Conservation (phyloP, 371 early-diverging fungal species). For the Actinomucor elegans region DNA sequence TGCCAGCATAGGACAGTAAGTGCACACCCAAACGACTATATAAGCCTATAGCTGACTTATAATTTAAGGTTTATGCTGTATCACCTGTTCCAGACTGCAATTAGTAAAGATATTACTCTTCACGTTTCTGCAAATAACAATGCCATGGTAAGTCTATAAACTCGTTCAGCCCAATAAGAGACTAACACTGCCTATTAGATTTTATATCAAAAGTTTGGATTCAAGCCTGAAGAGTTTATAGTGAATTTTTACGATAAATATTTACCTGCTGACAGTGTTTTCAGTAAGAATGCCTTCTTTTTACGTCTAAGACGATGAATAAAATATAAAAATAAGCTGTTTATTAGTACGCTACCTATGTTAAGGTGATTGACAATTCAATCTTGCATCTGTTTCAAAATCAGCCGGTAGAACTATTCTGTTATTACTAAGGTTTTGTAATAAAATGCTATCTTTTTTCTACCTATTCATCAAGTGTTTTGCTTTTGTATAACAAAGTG, state of each 20-base stretch:
- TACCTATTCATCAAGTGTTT: too few relatives aligned
- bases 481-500: too few relatives aligned
- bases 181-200: slow-evolving; percentile 45
- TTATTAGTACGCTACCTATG: too few relatives aligned
- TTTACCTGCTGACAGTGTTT: slow-evolving; percentile 71
- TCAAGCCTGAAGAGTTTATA: slow-evolving; percentile 92
- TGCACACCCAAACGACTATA: too few relatives aligned
- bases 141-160: slow-evolving; percentile 81
- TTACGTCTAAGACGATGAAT: slow-evolving; percentile 74
- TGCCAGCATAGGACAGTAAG: slow-evolving; percentile 81
- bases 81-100: slow-evolving; percentile 75
- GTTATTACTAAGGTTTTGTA: too few relatives aligned
- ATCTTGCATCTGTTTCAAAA: too few relatives aligned
- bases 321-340: too few relatives aligned
- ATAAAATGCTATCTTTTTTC: too few relatives aligned
- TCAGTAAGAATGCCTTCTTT: slow-evolving; percentile 89
- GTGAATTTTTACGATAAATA: slow-evolving; percentile 92
- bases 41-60: too few relatives aligned
- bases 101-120: slow-evolving; percentile 83
- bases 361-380: too few relatives aligned
- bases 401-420: too few relatives aligned
- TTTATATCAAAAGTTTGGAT: slow-evolving; percentile 92
- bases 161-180: too few relatives aligned
- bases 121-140: slow-evolving; percentile 94
- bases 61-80: slow-evolving; percentile 75